Base-by-base conservation (phyloP, 1,139 yeast species). In the Saccharomycopsis crataegensis region DNA sequence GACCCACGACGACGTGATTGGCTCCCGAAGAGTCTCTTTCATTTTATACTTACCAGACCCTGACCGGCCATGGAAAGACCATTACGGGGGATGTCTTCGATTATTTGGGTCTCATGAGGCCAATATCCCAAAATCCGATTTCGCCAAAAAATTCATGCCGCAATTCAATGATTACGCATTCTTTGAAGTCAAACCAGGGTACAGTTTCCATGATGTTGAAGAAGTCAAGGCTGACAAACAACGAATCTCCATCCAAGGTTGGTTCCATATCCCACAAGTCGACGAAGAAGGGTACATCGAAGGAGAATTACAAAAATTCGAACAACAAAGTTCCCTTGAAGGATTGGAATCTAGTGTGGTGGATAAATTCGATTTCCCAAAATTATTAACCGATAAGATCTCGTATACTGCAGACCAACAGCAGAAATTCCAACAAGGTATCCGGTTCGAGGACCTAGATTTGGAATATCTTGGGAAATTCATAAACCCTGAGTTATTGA, bases 1-100 rank as follows among this genome's bases (percentile, higher is more conserved):
- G 57, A 89, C 96, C 12, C 99, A 94, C 66, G 99, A 94, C 69
- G 99, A 94, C 68, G 99, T 94, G 36, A 93, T 94, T 67, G 99
- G 99, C 0, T 83, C 96, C 3, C 75, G 99, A 65, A 75, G 98
- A 59, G 93, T 94, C 43, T 87, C 96, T 62, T 94, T 90, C 64
- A 94, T 94, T 60, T 72, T 94, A 51, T 94, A 94, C 66, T 70
- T 94, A 65, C 96, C 97, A 0, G 96, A 91, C 51, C 98, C 98
- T 0, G 95, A 87, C 59, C 82, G 83, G 59, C 72, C 72, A 1
- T 94, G 99, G 99, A 82, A 89, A 61, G 76, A 86, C 51, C 79
- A 80, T 58, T 90, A 89, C 71, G 99, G 99, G 41, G 99, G 99
- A 17, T 91, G 94, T 0, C 72, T 94, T 56, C 76, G 98, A 58